Conservation (phyloP, 805 yeast genomes). For the Komagataella ulmi region DNA sequence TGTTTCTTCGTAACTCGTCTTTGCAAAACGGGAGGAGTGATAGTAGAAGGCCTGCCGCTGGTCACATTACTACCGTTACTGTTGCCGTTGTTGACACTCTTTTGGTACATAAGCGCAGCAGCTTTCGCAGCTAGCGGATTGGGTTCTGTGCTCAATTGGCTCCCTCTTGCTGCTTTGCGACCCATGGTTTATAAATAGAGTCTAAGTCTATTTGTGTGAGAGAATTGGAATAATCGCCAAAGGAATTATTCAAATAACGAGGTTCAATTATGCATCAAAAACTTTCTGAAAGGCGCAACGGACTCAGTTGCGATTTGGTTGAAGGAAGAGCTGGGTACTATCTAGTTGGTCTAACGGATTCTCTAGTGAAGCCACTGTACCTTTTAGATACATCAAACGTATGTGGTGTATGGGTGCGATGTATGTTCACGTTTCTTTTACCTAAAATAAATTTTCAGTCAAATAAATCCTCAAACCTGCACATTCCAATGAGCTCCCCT, state of each 20-base stretch:
- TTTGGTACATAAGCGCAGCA: conserved; percentile 12
- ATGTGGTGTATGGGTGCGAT: conserved; percentile 2
- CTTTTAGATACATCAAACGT: neutral
- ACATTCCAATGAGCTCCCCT: neutral
- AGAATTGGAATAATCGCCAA: neutral
- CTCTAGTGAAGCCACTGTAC: neutral
- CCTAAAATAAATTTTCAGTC: neutral
- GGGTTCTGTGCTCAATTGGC: neutral
- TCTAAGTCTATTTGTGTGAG: neutral
- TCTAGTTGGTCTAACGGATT: neutral
- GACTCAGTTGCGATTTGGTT: neutral
- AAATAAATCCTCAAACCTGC: neutral
- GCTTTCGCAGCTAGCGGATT: conserved; percentile 10
- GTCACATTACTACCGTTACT: conserved; percentile 3
- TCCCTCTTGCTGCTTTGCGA: neutral
- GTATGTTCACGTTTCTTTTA: conserved; percentile 4
- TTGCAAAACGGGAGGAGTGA: conserved; percentile 1
- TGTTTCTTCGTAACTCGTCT: neutral
- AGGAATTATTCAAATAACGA: neutral
- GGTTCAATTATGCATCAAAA: neutral
- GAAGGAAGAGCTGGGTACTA: neutral
- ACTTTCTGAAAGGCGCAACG: neutral
- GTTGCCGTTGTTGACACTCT: conserved; percentile 3
- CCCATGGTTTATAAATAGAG: neutral
- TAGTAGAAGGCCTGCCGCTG: neutral